phyloP scores from a whole-genome alignment of 2,329 filamentous ascomycete species.

The Pleomassaria siparia region DNA sequence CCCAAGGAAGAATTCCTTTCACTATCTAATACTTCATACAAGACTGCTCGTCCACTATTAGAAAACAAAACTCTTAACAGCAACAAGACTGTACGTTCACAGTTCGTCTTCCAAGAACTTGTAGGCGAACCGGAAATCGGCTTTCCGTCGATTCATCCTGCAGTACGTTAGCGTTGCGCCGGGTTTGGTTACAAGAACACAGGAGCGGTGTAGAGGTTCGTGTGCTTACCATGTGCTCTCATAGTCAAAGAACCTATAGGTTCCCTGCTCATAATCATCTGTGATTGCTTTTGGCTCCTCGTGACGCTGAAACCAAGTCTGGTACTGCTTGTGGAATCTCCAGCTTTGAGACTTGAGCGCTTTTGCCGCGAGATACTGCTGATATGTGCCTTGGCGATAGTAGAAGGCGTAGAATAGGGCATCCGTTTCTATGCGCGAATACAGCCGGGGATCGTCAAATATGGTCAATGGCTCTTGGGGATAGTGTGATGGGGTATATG shows the following conservation, averaged over 20 bases:
- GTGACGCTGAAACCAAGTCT: slow-evolving; percentile 96
- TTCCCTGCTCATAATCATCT: slow-evolving; percentile 97
- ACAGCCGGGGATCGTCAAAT: slow-evolving; percentile 87
- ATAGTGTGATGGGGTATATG: slow-evolving; percentile 75
- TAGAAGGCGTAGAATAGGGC: slow-evolving; percentile 99
- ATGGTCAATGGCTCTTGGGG: slow-evolving; percentile 90
- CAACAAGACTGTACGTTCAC: slow-evolving; percentile 33
- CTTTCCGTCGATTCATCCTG: slow-evolving; percentile 98
- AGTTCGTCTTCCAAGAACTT: slow-evolving; percentile 97
- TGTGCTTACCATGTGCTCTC: slow-evolving; percentile 85
- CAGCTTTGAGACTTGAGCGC: slow-evolving; percentile 98
- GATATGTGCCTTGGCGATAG: slow-evolving; percentile 94
- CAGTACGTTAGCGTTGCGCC: slow-evolving; percentile 23
- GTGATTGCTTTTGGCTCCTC: slow-evolving; percentile 99
- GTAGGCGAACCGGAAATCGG: slow-evolving; percentile 97
- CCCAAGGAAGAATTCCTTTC: background rate
- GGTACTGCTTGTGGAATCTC: slow-evolving; percentile 99
- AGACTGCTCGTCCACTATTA: slow-evolving; percentile 16
- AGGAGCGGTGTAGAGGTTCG: slow-evolving; percentile 8
- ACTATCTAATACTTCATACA: slow-evolving; percentile 40
- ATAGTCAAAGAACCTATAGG: slow-evolving; percentile 99
- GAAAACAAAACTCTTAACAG: background rate
- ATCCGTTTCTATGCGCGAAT: slow-evolving; percentile 88
- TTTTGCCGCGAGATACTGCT: slow-evolving; percentile 93
- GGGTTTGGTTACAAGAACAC: slow-evolving; percentile 5